Percentiles rank a stretch among this genome's conserved stretches.
Evolutionary conservation across 345 rosid genomes (phyloP).

Genomic region (Iberis pinnata): DNA sequence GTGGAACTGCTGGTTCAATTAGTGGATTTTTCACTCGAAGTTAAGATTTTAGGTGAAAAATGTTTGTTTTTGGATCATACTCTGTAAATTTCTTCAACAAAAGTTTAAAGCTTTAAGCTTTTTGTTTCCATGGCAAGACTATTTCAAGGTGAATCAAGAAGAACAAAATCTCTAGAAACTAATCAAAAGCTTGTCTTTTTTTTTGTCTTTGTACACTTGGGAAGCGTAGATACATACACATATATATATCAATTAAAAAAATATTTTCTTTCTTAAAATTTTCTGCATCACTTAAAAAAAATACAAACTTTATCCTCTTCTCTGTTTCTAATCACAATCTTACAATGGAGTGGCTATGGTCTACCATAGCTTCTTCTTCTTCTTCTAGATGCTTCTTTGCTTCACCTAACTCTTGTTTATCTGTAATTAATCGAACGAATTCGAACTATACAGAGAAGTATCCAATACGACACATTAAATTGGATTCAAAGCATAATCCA

Average conservation of each 20-base stretch:
- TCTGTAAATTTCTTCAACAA: too few species aligned
- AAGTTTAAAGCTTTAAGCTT: too few species aligned
- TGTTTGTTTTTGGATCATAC: not conserved
- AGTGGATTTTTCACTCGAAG: conserved; percentile 40
- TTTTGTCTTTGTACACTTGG: too few species aligned
- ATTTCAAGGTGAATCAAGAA: too few species aligned
- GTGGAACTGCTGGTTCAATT: conserved; percentile 50
- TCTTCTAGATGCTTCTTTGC: conserved; percentile 14
- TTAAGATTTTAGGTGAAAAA: conserved; percentile 30
- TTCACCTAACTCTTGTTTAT: conserved; percentile 10
- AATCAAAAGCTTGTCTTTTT: too few species aligned
- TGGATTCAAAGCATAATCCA: conserved; percentile 12
- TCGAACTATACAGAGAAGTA: not conserved
- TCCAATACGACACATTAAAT: conserved; percentile 5
- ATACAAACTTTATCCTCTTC: conserved; percentile 19
- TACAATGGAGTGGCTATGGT: conserved; percentile 28
- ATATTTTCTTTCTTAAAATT: too few species aligned
- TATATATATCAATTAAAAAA: too few species aligned
- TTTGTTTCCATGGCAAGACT: too few species aligned
- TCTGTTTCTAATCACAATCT: conserved; percentile 9
- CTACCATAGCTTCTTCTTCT: conserved; percentile 23
- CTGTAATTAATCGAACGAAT: conserved; percentile 3
- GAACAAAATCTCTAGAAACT: too few species aligned
- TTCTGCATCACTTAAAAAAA: conserved; percentile 14
- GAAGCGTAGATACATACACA: too few species aligned